A percentile compares a stretch with the other conserved stretches of the same genome.
Conservation (phyloP, 768 basidiomycete genomes). For the Tulasnella sp. region DNA sequence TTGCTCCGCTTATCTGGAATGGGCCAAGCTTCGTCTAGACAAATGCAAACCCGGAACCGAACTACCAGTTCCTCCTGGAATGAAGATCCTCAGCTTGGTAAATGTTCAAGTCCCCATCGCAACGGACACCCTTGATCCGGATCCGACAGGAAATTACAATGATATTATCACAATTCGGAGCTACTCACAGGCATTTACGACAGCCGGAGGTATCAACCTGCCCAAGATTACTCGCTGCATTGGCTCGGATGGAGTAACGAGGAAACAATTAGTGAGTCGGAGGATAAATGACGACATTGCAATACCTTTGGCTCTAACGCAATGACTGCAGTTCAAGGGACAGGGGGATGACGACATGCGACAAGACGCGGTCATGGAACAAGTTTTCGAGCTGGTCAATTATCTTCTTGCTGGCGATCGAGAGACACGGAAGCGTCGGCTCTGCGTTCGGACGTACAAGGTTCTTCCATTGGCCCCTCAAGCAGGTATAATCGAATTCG, state of each 20-base stretch:
- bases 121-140: conserved; percentile 60
- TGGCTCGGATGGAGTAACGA: conserved; percentile 51
- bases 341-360: conserved; percentile 83
- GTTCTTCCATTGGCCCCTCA: conserved; percentile 73
- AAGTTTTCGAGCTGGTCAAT: conserved; percentile 88
- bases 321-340: conserved; percentile 65
- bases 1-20: conserved; percentile 56
- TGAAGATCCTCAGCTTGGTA: conserved; percentile 37
- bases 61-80: conserved; percentile 33
- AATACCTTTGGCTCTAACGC: neutral
- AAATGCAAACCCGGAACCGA: conserved; percentile 23
- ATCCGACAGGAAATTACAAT: conserved; percentile 55
- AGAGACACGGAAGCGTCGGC: conserved; percentile 58
- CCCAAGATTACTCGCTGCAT: conserved; percentile 70
- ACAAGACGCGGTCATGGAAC: conserved; percentile 98
- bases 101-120: conserved; percentile 69
- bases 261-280: conserved; percentile 66
- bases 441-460: conserved; percentile 74
- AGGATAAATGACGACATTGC: neutral
- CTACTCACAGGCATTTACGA: conserved; percentile 47
- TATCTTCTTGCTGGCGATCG: conserved; percentile 58
- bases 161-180: conserved; percentile 54
- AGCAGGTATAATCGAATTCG: conserved; percentile 86
- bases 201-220: conserved; percentile 65
- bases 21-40: conserved; percentile 54